Evolutionary conservation across 2,329 filamentous ascomycete genomes (phyloP).

Genomic region (Phoma sp.): DNA sequence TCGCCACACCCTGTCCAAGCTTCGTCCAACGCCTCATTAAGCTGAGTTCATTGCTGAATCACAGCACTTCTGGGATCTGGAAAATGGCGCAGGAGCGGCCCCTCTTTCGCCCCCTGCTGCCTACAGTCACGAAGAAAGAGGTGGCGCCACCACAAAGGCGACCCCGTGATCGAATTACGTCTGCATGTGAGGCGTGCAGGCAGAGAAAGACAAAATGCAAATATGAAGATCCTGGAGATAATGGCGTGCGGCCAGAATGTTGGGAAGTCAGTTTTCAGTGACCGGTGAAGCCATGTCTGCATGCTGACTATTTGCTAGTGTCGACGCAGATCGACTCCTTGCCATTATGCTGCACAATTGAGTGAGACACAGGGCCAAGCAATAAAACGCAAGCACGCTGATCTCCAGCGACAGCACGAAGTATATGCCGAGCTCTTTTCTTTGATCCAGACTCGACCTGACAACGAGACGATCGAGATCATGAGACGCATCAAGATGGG

Average conservation of each 20-base stretch:
- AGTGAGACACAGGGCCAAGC: constrained; percentile 20
- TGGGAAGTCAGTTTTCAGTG: constrained; percentile 6
- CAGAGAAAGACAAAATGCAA: constrained; percentile 11
- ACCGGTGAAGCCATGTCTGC: neutral
- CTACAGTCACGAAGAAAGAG: neutral
- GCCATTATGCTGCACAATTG: constrained; percentile 2
- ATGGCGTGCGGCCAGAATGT: constrained; percentile 4
- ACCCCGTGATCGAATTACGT: constrained; percentile 2
- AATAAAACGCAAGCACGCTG: constrained; percentile 20
- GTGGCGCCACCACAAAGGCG: constrained; percentile 6
- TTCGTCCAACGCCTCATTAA: neutral
- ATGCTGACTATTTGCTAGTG: constrained; percentile 7
- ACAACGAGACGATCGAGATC: constrained; percentile 19
- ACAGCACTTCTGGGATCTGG: neutral
- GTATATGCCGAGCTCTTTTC: constrained; percentile 21
- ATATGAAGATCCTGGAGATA: neutral
- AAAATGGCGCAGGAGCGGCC: constrained; percentile 7
- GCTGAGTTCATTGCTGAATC: constrained; percentile 5
- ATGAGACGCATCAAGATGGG: constrained; percentile 22
- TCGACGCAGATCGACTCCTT: constrained; percentile 5
- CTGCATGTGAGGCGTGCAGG: constrained; percentile 9
- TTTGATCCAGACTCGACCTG: constrained; percentile 17
- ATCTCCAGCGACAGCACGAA: constrained; percentile 16
- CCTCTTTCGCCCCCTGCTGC: constrained; percentile 4
- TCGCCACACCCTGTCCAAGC: neutral